Conservation (phyloP, 208 protist species). For the Trypanosomatidae sp. region DNA sequence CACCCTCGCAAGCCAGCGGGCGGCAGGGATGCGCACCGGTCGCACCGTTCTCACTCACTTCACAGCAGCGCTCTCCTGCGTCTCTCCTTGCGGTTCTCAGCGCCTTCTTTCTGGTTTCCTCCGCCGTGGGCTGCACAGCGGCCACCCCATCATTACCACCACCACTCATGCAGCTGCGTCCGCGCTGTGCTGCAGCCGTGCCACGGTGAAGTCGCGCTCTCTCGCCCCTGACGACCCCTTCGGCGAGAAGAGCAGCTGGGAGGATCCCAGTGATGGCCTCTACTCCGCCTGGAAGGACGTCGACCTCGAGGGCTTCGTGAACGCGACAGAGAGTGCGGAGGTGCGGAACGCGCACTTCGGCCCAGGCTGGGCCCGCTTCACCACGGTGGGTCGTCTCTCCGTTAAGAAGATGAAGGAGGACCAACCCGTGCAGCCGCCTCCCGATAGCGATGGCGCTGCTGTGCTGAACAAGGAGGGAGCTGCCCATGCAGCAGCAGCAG, state of each 20-base stretch:
- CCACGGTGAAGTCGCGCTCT: conserved; percentile 40
- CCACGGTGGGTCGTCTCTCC: conserved; percentile 62
- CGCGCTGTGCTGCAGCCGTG: conserved; percentile 18
- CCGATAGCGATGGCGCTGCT: background rate
- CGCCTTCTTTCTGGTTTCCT: too few species aligned
- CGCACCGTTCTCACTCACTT: too few species aligned
- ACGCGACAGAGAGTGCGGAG: conserved; percentile 60
- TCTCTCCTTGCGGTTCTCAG: too few species aligned
- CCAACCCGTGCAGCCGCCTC: conserved; percentile 1
- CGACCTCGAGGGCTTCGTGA: conserved; percentile 59
- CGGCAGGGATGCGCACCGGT: too few species aligned
- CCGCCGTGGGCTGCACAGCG: too few species aligned
- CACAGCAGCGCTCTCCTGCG: too few species aligned
- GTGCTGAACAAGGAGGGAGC: background rate
- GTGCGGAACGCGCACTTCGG: conserved; percentile 77
- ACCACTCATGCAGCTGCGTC: too few species aligned
- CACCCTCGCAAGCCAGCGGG: too few species aligned
- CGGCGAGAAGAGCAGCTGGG: conserved; percentile 61
- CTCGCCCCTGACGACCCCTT: conserved; percentile 72
- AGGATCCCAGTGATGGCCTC: conserved; percentile 66
- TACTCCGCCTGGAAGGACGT: conserved; percentile 73
- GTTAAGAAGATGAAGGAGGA: conserved; percentile 61
- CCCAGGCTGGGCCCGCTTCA: conserved; percentile 74
- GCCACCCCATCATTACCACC: too few species aligned
- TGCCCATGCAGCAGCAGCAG: too few species aligned